Evolutionary conservation across 2,329 filamentous ascomycete species (phyloP), one percentile per base, ranked within the genome.

Genomic region (Didymella lethalis): DNA sequence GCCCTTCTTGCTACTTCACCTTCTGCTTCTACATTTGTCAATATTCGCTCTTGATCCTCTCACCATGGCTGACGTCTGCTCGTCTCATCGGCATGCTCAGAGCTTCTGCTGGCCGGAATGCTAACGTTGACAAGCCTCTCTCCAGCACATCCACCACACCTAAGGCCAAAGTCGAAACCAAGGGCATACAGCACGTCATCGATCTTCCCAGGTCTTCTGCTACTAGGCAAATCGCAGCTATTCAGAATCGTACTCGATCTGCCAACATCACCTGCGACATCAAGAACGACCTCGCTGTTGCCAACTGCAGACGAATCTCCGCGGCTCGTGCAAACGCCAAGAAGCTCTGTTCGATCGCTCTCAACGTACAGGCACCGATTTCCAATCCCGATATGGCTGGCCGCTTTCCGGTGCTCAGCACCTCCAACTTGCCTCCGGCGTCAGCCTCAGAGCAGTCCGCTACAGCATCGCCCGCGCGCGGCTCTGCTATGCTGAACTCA

Each of bases 401-500:
- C 46, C 71, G 73, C 49, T 69, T 77, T 56, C 75, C 74, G 48
- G 63, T 64, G 48, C 71, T 78, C 49, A 71, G 61, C 66, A 79
- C 76, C 55, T 73, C 69, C 18, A 64, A 74, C 73, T 84, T 91
- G 59, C 87, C 89, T 31, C 80, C 82, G 57, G 83, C 89, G 59
- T 84, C 85, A 57, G 83, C 88, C 73, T 82, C 83, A 75, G 82
- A 84, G 66, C 83, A 85, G 62, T 79, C 84, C 47, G 86, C 85
- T 72, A 88, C 86, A 41, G 82, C 83, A 64, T 91, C 90, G 10
- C 90, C 90, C 26, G 89, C 90, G 54, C 88, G 90, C 70, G 90
- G 91, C 77, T 88, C 90, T 78, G 90, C 90, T 56, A 93, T 93
- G 87, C 88, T 78, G 55, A 74, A 76, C 54, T 74, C 72, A 54